Evolutionary conservation across 1,284 basidiomycete species (phyloP).

Genomic region (Uromyces viciae-fabae): DNA sequence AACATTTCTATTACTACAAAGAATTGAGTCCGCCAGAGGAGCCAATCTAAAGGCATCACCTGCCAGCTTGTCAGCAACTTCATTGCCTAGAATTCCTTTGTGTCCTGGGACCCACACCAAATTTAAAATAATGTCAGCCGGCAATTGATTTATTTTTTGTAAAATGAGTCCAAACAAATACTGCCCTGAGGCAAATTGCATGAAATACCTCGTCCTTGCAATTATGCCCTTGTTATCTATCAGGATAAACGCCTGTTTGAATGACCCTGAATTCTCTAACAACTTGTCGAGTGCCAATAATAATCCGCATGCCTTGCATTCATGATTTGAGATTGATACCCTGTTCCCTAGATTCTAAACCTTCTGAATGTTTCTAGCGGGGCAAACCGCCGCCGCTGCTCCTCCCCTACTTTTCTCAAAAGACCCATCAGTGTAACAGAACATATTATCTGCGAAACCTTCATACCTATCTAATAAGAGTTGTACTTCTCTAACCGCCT

Average conservation of each 20-base stretch:
- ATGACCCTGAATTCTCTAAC: background rate
- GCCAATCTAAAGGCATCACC: too few species aligned
- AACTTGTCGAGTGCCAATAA: background rate
- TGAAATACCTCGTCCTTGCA: background rate
- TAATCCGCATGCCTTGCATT: background rate
- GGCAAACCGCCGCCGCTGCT: background rate
- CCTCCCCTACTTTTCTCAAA: background rate
- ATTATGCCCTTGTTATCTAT: background rate
- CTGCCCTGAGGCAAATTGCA: background rate
- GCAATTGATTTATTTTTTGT: background rate
- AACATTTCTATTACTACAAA: too few species aligned
- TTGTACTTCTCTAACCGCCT: background rate
- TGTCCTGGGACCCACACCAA: background rate
- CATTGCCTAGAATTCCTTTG: background rate
- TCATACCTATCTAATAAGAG: background rate
- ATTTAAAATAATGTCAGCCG: background rate
- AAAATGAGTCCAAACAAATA: too few species aligned
- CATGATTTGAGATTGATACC: background rate
- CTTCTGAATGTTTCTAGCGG: background rate
- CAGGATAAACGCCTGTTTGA: background rate
- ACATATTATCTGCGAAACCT: background rate
- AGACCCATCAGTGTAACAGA: background rate
- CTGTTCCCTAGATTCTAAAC: background rate
- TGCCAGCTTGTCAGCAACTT: background rate
- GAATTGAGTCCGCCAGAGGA: too few species aligned